phyloP scores from a whole-genome alignment of 2,329 filamentous ascomycete genomes.

The Incumbomyces delicatus region DNA sequence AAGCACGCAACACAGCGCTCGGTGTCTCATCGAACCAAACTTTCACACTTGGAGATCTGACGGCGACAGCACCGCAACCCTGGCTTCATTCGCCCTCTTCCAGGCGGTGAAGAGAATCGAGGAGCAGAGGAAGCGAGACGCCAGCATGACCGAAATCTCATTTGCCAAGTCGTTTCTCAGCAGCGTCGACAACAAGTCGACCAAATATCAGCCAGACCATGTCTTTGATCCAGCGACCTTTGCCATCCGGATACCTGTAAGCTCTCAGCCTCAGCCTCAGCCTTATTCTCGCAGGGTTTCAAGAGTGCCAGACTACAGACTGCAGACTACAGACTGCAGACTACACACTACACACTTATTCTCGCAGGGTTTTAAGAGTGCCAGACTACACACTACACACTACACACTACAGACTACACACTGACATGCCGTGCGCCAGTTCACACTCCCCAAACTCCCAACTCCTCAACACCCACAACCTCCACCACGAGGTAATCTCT shows the following conservation, averaged over 20 bases:
- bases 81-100: constrained; percentile 24
- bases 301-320: too few species aligned
- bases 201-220: constrained; percentile 81
- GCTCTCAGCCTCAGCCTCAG: constrained; percentile 21
- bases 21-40: too few species aligned
- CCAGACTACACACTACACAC: too few species aligned
- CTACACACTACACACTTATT: not conserved
- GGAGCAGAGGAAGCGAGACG: constrained; percentile 34
- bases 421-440: constrained; percentile 24
- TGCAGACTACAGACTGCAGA: too few species aligned
- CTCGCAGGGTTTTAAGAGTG: too few species aligned
- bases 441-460: constrained; percentile 38
- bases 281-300: not conserved
- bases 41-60: too few species aligned
- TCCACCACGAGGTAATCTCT: constrained; percentile 22
- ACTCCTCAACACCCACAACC: constrained; percentile 32
- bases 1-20: too few species aligned
- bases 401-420: too few species aligned
- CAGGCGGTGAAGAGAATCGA: constrained; percentile 36
- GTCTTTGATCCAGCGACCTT: constrained; percentile 76
- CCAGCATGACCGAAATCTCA: constrained; percentile 66
- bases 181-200: constrained; percentile 64
- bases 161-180: constrained; percentile 80
- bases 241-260: constrained; percentile 65
- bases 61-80: constrained; percentile 3